Evolutionary conservation across 495 filamentous ascomycete species (phyloP), one percentile per base, ranked within the genome.

Genomic region (Darksidea phi): DNA sequence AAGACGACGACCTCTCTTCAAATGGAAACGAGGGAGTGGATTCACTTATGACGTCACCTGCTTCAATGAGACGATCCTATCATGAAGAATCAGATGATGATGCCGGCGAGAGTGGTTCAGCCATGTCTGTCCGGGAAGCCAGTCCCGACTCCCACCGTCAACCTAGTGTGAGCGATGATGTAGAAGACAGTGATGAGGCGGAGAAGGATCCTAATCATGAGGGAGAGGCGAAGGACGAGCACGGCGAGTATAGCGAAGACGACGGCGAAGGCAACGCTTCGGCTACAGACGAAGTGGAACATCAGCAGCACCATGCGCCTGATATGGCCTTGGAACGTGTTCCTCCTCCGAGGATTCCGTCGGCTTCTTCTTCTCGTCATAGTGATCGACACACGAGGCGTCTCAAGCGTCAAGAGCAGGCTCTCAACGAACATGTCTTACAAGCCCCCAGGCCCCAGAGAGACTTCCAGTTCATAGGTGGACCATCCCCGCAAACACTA

Each of bases 231-330:
- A 17, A 57, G 2, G 60, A 64, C 20, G 65, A 61, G 20, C 43
- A 59, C 0, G 53, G 59, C 45, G 55, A 60, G 18, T 52, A 61
- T 15, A 17, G 66, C 13, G n/a, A 72, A n/a, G 13, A 69, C 34
- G 23, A 66, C 71, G 24, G 72, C 48, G 52, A 64, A 71, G 17
- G 71, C 12, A 15, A 66, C 25, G 20, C 72, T 18, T 48, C 67
- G 60, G 57, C 75, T 74, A 21, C 75, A 13, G 5, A 70, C 70
- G 24, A 73, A 12, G 10, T 36, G 11, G 1, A 42, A 32, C 18
- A 52, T 2, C 6, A 21, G 13, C 42, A 36, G 13, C 5, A 20
- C 36, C 60, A 51, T 23, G 37, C 50, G 6, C 53, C 54, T 20
- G 37, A 55, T 34, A 15, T 37, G n/a, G 62, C 66, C 32, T 17